Conservation (phyloP, 306 rosid species). For the Trichosanthes truncata region DNA sequence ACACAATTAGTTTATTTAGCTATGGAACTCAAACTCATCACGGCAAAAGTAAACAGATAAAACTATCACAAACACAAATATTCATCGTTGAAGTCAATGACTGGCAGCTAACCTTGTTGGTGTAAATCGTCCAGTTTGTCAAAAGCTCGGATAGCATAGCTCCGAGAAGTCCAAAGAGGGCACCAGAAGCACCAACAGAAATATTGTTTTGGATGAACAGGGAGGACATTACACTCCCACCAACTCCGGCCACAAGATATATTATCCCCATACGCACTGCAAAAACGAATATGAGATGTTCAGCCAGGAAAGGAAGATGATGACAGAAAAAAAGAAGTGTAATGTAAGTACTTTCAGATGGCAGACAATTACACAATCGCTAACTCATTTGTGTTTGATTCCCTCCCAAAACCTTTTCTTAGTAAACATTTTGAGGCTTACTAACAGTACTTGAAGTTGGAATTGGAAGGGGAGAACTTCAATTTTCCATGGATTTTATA, state of each 20-base stretch:
- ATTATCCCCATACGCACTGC: constrained; percentile 33
- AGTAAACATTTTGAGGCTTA: background rate
- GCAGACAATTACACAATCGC: background rate
- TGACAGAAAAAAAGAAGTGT: background rate
- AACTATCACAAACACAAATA: background rate
- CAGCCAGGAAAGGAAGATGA: background rate
- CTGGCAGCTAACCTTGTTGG: constrained; percentile 25
- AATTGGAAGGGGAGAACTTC: background rate
- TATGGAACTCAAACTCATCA: background rate
- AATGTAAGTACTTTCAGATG: background rate
- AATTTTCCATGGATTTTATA: background rate
- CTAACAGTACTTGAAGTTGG: background rate
- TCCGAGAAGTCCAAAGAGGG: constrained; percentile 43
- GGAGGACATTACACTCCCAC: constrained; percentile 35
- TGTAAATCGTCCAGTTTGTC: constrained; percentile 35
- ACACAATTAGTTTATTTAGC: background rate
- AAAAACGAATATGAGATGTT: background rate
- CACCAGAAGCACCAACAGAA: constrained; percentile 45
- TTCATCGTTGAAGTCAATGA: background rate
- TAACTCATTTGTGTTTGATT: background rate
- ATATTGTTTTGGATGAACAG: constrained; percentile 24
- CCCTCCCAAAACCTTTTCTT: background rate
- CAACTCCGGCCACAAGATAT: constrained; percentile 34
- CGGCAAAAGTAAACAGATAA: background rate
- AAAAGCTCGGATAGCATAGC: constrained; percentile 44